Evolutionary conservation across 2,329 filamentous ascomycete species (phyloP), one percentile per base, ranked within the genome.

Genomic region (Emmonsiellopsis sp.): DNA sequence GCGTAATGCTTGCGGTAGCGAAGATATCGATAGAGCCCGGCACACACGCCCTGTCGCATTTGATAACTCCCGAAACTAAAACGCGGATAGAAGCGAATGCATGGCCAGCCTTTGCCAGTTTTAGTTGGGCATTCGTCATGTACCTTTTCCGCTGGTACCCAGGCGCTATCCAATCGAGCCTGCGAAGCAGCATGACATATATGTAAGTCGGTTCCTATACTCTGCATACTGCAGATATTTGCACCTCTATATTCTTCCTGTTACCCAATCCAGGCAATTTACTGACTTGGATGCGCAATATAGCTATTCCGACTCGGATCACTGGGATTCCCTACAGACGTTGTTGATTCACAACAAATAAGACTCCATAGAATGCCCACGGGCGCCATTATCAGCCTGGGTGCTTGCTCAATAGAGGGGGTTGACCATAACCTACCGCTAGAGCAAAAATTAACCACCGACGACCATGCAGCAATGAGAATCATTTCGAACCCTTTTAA

Each of bases 161-260:
- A 5, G 88, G 94, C 63, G 88, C 87, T 53, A 80, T 98, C 66
- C 93, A 96, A 78, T 83, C 85, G 56, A 96, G 91, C 70, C 73
- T 98, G 77, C 81, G 89, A 69, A 91, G 84, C 72, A 96, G 90
- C 75, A 98, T 98, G 93, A 88, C 83, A 62, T 98, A 98, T 67
- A 95, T 98, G 77, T 98, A 92, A 66, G 81, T 78, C 39, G 43
- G 53, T 5, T 27, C 21, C 21, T 27, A 5, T 27, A 27, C 21
- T 27, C 5, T 27, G 21, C 21, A 27, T 27, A 5, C 3, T 27
- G 21, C 21, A 27, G 21, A 27, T 27, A 27, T 27, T 27, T 27
- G 21, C 21, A 27, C 21, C 3, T 27, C 21, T 27, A 5, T 27
- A 27, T 27, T 27, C 21, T 51, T 44, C 21, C 21, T 27, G 5